A percentile compares a stretch with the other conserved stretches of the same genome.
Conservation (phyloP, 257 asterid species). For the Lavandula angustifolia region DNA sequence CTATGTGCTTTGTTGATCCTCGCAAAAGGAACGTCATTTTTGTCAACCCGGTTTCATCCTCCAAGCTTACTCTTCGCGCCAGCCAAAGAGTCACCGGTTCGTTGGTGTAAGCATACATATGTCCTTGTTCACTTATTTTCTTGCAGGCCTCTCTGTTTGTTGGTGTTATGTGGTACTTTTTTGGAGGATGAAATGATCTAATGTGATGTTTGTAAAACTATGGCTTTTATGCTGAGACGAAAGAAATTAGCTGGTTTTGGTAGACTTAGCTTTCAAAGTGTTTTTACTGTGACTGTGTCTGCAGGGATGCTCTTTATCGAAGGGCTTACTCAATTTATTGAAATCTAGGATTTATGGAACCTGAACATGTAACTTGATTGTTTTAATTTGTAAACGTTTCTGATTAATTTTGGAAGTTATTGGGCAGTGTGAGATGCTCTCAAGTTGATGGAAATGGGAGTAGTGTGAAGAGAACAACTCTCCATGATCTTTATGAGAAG, state of each 20-base stretch:
- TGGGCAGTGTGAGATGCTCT: conserved; percentile 76
- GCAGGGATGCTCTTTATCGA: background rate
- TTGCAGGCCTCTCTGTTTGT: background rate
- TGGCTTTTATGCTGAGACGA: conserved; percentile 10
- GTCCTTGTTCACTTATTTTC: background rate
- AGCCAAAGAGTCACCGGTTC: conserved; percentile 36
- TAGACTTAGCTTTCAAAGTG: conserved; percentile 3
- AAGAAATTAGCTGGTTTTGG: background rate
- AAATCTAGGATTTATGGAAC: conserved; percentile 7
- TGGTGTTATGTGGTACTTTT: background rate
- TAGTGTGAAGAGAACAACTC: conserved; percentile 71
- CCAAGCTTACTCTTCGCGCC: conserved; percentile 42
- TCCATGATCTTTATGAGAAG: conserved; percentile 93
- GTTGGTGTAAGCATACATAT: conserved; percentile 49
- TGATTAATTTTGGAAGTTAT: background rate
- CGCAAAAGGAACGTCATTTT: conserved; percentile 35
- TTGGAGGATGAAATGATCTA: background rate
- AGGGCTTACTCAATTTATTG: conserved; percentile 7
- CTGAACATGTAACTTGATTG: background rate
- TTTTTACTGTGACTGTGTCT: background rate
- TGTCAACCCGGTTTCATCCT: conserved; percentile 35
- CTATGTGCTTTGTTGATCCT: conserved; percentile 49
- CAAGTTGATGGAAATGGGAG: conserved; percentile 71
- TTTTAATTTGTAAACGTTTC: conserved; percentile 1
- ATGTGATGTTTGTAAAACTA: conserved; percentile 10